Percentiles rank a stretch among this genome's conserved stretches.
Evolutionary conservation across 2,329 filamentous ascomycete species (phyloP).

Genomic region (Podosphaera xanthii): DNA sequence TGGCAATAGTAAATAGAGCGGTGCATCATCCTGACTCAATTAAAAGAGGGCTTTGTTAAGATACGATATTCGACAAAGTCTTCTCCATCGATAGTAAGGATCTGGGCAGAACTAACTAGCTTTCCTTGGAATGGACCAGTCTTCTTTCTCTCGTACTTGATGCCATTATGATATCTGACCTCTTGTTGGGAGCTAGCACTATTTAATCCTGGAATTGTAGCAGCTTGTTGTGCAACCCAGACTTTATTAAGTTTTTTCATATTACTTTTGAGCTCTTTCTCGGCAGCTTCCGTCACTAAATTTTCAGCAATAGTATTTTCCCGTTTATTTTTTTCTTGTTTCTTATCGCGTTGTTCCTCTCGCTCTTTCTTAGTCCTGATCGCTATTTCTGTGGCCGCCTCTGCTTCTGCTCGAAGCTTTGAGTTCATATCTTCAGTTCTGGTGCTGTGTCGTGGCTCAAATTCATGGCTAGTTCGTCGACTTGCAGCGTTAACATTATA

Average conservation of each 20-base stretch:
- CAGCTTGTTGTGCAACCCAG: conserved; percentile 13
- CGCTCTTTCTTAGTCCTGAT: conserved; percentile 12
- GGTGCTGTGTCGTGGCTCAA: conserved; percentile 12
- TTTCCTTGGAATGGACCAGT: conserved; percentile 38
- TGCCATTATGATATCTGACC: conserved; percentile 30
- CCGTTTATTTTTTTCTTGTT: conserved; percentile 10
- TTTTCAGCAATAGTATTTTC: conserved; percentile 12
- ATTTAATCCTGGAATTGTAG: conserved; percentile 3
- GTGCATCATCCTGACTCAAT: background rate
- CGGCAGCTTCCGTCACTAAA: conserved; percentile 9
- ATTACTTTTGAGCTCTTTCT: conserved; percentile 13
- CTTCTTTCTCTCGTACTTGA: conserved; percentile 39
- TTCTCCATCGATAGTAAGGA: conserved; percentile 41
- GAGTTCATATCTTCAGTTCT: conserved; percentile 10
- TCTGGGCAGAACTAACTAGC: conserved; percentile 36
- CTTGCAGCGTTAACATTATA: background rate
- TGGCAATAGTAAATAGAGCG: too few species aligned
- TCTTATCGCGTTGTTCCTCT: conserved; percentile 3
- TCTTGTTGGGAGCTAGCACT: conserved; percentile 22
- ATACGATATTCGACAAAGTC: conserved; percentile 46
- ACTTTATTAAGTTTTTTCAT: conserved; percentile 14
- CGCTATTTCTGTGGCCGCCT: conserved; percentile 6
- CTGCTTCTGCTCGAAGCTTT: conserved; percentile 10
- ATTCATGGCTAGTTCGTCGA: conserved; percentile 7
- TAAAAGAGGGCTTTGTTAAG: conserved; percentile 36